Evolutionary conservation across 2,329 filamentous ascomycete species (phyloP).

Genomic region (Verticillium alfalfae): DNA sequence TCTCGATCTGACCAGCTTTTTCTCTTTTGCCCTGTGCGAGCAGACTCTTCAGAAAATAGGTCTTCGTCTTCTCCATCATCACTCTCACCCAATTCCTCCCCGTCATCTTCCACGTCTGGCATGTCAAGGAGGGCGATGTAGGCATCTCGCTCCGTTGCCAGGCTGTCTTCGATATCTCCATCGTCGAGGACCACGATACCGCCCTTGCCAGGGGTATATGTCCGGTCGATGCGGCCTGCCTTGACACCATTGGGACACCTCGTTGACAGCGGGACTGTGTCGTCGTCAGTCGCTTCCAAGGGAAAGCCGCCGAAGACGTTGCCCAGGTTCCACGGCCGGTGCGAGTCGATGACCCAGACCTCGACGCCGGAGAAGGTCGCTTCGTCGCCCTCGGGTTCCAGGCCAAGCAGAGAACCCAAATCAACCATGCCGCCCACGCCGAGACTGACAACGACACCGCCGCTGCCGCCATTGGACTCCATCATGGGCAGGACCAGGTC

Average conservation of each 20-base stretch:
- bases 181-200: conserved; percentile 95
- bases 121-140: conserved; percentile 85
- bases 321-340: conserved; percentile 88
- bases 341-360: conserved; percentile 88
- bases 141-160: conserved; percentile 69
- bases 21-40: conserved; percentile 59
- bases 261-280: conserved; percentile 38
- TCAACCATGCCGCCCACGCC: conserved; percentile 91
- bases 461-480: conserved; percentile 74
- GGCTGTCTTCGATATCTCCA: conserved; percentile 84
- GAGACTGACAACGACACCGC: conserved; percentile 85
- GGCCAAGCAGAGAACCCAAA: conserved; percentile 70
- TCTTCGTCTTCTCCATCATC: conserved; percentile 54
- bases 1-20: conserved; percentile 73
- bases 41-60: conserved; percentile 31
- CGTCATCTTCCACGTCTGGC: conserved; percentile 79
- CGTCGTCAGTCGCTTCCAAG: conserved; percentile 43
- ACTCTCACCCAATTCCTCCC: conserved; percentile 54
- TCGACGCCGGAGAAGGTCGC: conserved; percentile 76
- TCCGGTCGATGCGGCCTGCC: conserved; percentile 64
- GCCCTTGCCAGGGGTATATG: conserved; percentile 73
- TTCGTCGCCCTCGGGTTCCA: conserved; percentile 64
- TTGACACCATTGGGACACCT: conserved; percentile 61
- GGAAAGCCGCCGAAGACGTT: conserved; percentile 83
- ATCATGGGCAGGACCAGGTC: conserved; percentile 83